Percentiles rank a stretch among this genome's conserved stretches.
Evolutionary conservation across 306 rosid species (phyloP).

Genomic region (Pterocarpus macrocarpus): DNA sequence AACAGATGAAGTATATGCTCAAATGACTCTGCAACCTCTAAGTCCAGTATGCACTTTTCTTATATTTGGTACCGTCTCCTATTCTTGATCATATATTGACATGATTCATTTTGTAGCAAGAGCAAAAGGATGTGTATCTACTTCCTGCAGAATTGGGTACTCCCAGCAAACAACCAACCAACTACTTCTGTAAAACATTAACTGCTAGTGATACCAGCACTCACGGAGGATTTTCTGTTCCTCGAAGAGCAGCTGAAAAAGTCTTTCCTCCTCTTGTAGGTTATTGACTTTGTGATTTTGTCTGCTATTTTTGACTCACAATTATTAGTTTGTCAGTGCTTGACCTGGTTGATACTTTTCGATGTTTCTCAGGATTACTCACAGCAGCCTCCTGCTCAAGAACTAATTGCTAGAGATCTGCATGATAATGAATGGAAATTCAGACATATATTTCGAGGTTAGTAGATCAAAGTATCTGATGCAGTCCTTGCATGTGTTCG

Average conservation of each 20-base stretch:
- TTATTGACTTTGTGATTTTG: slow-evolving; percentile 51
- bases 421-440: slow-evolving; percentile 84
- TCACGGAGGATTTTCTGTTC: slow-evolving; percentile 86
- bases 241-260: slow-evolving; percentile 88
- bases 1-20: slow-evolving; percentile 84
- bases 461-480: not conserved
- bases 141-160: slow-evolving; percentile 77
- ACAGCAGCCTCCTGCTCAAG: slow-evolving; percentile 83
- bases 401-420: slow-evolving; percentile 76
- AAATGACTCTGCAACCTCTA: slow-evolving; percentile 81
- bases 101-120: slow-evolving; percentile 61
- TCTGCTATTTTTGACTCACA: slow-evolving; percentile 20
- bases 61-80: not conserved
- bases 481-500: not conserved
- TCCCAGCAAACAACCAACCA: slow-evolving; percentile 75
- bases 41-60: slow-evolving; percentile 60
- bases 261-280: slow-evolving; percentile 85
- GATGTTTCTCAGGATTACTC: slow-evolving; percentile 68
- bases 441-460: slow-evolving; percentile 80
- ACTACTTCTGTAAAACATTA: slow-evolving; percentile 78
- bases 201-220: slow-evolving; percentile 88
- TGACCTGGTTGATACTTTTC: slow-evolving; percentile 24
- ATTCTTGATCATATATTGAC: slow-evolving; percentile 40
- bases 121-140: slow-evolving; percentile 76
- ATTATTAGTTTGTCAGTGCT: slow-evolving; percentile 24